phyloP scores from a whole-genome alignment of 768 basidiomycete genomes.

The Amanita phalloides region DNA sequence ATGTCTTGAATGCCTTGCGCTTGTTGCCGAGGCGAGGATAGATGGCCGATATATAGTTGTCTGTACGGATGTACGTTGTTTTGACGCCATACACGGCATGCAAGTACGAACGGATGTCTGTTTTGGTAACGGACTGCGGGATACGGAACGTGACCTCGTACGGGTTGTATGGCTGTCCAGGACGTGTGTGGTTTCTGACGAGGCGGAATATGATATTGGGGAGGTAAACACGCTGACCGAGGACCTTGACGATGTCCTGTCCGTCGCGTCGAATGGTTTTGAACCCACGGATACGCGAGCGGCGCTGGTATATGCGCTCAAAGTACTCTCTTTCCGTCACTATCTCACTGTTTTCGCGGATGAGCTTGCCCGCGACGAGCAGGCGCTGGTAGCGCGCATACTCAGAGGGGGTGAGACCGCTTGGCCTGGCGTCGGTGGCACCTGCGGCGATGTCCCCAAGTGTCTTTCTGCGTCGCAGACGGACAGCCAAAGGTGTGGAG shows the following conservation, averaged over 20 bases:
- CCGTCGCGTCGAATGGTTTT: slow-evolving; percentile 27
- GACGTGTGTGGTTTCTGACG: slow-evolving; percentile 71
- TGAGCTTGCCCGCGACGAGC: slow-evolving; percentile 40
- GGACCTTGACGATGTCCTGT: slow-evolving; percentile 38
- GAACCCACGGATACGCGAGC: slow-evolving; percentile 62
- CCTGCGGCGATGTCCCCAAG: slow-evolving; percentile 23
- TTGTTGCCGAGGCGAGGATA: slow-evolving; percentile 18
- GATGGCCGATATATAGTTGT: slow-evolving; percentile 67
- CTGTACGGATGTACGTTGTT: slow-evolving; percentile 93
- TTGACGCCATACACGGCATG: slow-evolving; percentile 76
- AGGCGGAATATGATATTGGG: slow-evolving; percentile 80
- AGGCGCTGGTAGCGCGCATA: slow-evolving; percentile 49
- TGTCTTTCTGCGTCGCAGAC: slow-evolving; percentile 51
- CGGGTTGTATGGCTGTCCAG: slow-evolving; percentile 80
- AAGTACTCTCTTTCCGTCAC: slow-evolving; percentile 52
- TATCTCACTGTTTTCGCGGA: slow-evolving; percentile 21
- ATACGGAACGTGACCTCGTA: slow-evolving; percentile 93
- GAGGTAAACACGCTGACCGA: slow-evolving; percentile 80
- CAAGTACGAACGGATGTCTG: slow-evolving; percentile 83
- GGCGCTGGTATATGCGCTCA: slow-evolving; percentile 39
- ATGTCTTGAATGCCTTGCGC: slow-evolving; percentile 41
- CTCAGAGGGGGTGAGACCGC: slow-evolving; percentile 60
- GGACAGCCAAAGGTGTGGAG: slow-evolving; percentile 67
- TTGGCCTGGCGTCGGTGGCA: slow-evolving; percentile 34
- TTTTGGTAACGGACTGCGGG: slow-evolving; percentile 84